Base-by-base conservation (phyloP, 495 filamentous ascomycete species). In the Recurvomyces mirabilis region DNA sequence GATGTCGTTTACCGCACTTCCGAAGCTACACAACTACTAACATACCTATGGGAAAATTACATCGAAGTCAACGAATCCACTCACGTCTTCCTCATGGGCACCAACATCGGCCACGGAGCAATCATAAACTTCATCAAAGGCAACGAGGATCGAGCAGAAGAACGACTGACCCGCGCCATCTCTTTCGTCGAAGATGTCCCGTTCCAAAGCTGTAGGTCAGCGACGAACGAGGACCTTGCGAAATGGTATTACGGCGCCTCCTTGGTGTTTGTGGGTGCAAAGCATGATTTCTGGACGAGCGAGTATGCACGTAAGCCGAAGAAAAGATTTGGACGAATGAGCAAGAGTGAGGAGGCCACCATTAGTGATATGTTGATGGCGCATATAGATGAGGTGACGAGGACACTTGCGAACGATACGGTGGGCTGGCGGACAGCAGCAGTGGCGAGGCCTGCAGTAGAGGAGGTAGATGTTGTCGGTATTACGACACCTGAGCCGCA, bases 31-130 rank as follows among this genome's bases (percentile, higher is more conserved):
- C 40, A 50, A n/a, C 63, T 96, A 6, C 80, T 86, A 14, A 75
- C 73, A 41, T 96, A 93, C 54, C 60, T 98, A 24, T 98, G 93
- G 93, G 89, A 96, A 52, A 98, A 98, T 56, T 94, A 94, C 53
- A 82, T 98, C 25, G 84, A 93, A 47, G 61, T 82, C 3, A 72
- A 77, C 47, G 74, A 84, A 5, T 58, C 69, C 0, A 74, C 79
- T 1, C 73, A 87, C 18, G 71, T 96, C 18, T 79, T 89, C 59
- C 69, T 96, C 31, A 64, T 99, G 38, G 89, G 91, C 3, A 73
- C 93, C 1, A 93, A 91, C 17, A 60, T 60, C 18, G 69, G 69
- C 10, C 67, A 64, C 44, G 41, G 55, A 10, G 67, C 63, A 5
- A 48, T 72, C 20, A 47, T 69, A 12, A 59, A 70, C 41, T 57